These are phyloP conservation scores for Powellomyces hirtus DNA, from an alignment of 192 early-diverging fungal genomes.

Conservation along the genomic window DNA sequence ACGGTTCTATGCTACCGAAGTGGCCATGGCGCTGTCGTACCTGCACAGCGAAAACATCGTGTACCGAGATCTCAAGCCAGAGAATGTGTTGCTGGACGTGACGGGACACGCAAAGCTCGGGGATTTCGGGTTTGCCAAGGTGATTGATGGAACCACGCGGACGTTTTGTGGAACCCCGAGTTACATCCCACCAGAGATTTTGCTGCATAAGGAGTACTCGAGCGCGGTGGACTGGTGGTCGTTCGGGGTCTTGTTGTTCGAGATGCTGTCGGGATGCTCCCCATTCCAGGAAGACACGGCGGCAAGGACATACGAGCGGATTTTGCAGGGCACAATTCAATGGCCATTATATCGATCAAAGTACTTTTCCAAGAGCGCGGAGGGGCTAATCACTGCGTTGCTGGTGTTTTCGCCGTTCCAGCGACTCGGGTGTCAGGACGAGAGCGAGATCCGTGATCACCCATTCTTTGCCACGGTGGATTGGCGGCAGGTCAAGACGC, in stretches of 20 bases:
- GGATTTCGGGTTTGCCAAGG: constrained; percentile 75
- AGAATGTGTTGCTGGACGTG: constrained; percentile 68
- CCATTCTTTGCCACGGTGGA: constrained; percentile 40
- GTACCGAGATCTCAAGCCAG: constrained; percentile 40
- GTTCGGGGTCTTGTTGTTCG: constrained; percentile 41
- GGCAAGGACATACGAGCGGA: constrained; percentile 46
- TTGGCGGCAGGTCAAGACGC: constrained; percentile 55
- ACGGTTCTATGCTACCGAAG: constrained; percentile 28
- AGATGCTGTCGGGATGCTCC: constrained; percentile 24
- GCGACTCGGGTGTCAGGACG: constrained; percentile 44
- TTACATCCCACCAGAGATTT: constrained; percentile 28
- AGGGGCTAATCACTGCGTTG: constrained; percentile 37
- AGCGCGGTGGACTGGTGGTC: constrained; percentile 93
- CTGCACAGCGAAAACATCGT: constrained; percentile 40
- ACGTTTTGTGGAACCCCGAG: constrained; percentile 89
- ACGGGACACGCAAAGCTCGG: constrained; percentile 73
- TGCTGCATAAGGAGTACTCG: constrained; percentile 64
- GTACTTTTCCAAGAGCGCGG: constrained; percentile 36
- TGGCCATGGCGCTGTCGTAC: constrained; percentile 36
- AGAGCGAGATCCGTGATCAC: constrained; percentile 44
- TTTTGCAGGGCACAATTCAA: constrained; percentile 41
- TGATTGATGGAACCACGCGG: constrained; percentile 53
- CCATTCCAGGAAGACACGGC: constrained; percentile 45
- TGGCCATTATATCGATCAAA: constrained; percentile 35
- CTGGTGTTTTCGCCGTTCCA: constrained; percentile 34